Percentiles rank a stretch among this genome's conserved stretches.
Conservation (phyloP, 2,329 filamentous ascomycete species). For the Aspergillus versicolor region DNA sequence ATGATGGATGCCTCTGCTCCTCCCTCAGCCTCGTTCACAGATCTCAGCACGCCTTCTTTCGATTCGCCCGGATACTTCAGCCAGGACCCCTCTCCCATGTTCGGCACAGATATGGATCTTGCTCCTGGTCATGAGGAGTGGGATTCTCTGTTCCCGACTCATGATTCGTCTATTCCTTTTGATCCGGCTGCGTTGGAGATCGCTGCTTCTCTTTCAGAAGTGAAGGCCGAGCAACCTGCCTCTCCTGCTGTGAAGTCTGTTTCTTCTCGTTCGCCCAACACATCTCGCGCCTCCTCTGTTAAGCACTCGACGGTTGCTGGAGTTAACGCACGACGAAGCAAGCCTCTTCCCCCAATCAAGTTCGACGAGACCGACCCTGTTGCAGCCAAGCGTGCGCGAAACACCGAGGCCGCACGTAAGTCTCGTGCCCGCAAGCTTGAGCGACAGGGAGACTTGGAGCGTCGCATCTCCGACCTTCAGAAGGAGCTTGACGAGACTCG, state of each 20-base stretch:
- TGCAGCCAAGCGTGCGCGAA: slow-evolving; percentile 91
- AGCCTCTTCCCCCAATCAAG: slow-evolving; percentile 75
- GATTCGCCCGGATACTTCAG: slow-evolving; percentile 70
- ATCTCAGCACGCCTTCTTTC: slow-evolving; percentile 78
- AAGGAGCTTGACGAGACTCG: slow-evolving; percentile 39
- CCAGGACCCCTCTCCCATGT: slow-evolving; percentile 77
- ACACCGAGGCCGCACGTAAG: slow-evolving; percentile 90
- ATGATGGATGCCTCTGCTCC: slow-evolving; percentile 74
- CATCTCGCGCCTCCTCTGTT: slow-evolving; percentile 47
- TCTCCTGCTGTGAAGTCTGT: slow-evolving; percentile 34
- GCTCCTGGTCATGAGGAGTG: slow-evolving; percentile 58
- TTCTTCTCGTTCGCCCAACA: slow-evolving; percentile 37
- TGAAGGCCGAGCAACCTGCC: slow-evolving; percentile 18
- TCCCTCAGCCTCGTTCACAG: slow-evolving; percentile 77
- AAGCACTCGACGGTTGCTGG: slow-evolving; percentile 70
- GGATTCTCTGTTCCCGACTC: slow-evolving; percentile 60
- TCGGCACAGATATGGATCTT: slow-evolving; percentile 59
- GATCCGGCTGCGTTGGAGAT: slow-evolving; percentile 37
- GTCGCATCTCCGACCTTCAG: slow-evolving; percentile 68
- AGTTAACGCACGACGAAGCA: slow-evolving; percentile 72
- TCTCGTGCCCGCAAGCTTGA: slow-evolving; percentile 83
- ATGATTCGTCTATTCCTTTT: slow-evolving; percentile 28
- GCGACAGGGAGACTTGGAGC: slow-evolving; percentile 72
- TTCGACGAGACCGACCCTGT: slow-evolving; percentile 71
- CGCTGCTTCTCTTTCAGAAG: slow-evolving; percentile 21